phyloP scores from a whole-genome alignment of 1,284 basidiomycete species.

The Laetiporus sulphureus region DNA sequence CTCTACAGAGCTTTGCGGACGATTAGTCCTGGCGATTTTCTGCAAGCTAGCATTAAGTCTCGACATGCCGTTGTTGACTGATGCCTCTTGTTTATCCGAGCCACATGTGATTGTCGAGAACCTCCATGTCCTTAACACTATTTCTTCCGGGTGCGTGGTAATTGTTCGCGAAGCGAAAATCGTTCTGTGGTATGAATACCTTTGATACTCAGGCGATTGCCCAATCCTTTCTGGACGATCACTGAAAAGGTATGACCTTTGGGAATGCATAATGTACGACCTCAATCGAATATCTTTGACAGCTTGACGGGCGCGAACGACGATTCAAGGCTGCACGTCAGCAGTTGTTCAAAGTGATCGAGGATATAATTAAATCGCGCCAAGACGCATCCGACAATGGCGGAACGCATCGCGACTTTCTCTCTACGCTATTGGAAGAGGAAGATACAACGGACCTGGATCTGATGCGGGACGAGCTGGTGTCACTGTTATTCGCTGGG shows the following conservation, averaged over 20 bases:
- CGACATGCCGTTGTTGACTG: slow-evolving; percentile 7
- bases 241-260: slow-evolving; percentile 11
- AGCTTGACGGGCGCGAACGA: background rate
- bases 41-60: slow-evolving; percentile 12
- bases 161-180: background rate
- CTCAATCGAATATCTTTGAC: background rate
- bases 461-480: slow-evolving; percentile 17
- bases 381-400: background rate
- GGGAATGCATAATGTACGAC: background rate
- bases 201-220: slow-evolving; percentile 11
- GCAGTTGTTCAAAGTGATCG: background rate
- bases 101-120: background rate
- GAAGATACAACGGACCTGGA: background rate
- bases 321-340: background rate
- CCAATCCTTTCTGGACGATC: slow-evolving; percentile 15
- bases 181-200: background rate
- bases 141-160: background rate
- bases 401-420: background rate
- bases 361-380: background rate
- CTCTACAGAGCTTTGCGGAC: slow-evolving; percentile 13
- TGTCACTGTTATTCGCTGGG: slow-evolving; percentile 22
- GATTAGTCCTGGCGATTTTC: slow-evolving; percentile 14
- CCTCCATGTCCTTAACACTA: background rate
- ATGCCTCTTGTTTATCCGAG: background rate
- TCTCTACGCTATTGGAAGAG: background rate